Percentiles rank a stretch among this genome's conserved stretches.
Conservation (phyloP, 768 basidiomycete genomes). For the Panaeolus papilionaceus region DNA sequence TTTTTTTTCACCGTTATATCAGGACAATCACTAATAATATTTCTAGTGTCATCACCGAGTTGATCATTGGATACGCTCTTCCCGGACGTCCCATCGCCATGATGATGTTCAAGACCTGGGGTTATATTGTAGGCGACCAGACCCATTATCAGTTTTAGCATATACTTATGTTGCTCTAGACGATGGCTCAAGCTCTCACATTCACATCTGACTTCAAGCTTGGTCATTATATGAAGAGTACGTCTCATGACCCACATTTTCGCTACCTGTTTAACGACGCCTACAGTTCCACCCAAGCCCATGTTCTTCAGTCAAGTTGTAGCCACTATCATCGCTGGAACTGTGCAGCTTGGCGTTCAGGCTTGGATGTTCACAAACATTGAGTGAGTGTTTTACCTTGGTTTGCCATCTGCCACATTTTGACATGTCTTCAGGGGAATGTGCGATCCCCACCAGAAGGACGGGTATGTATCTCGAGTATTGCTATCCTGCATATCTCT, state of each 20-base stretch:
- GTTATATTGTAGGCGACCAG: conserved; percentile 41
- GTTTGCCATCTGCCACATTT: neutral
- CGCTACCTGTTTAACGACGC: neutral
- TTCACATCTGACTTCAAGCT: conserved; percentile 69
- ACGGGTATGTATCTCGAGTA: conserved; percentile 37
- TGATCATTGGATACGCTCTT: conserved; percentile 66
- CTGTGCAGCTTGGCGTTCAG: conserved; percentile 71
- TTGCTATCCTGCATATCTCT: neutral
- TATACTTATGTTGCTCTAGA: neutral
- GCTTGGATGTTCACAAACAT: conserved; percentile 69
- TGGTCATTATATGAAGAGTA: conserved; percentile 74
- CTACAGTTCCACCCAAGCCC: conserved; percentile 56
- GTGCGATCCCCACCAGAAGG: conserved; percentile 50
- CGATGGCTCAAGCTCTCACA: conserved; percentile 28
- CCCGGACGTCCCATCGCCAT: conserved; percentile 72
- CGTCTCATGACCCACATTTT: conserved; percentile 3
- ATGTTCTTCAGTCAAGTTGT: conserved; percentile 65
- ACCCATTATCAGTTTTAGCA: neutral
- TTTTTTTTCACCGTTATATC: neutral
- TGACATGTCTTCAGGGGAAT: conserved; percentile 42
- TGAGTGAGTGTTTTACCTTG: conserved; percentile 21
- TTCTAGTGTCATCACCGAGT: conserved; percentile 58
- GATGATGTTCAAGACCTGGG: conserved; percentile 71
- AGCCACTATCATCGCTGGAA: conserved; percentile 63
- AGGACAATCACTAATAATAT: neutral